Conservation (phyloP, 257 asterid species). For the Pogostemon cablin region DNA sequence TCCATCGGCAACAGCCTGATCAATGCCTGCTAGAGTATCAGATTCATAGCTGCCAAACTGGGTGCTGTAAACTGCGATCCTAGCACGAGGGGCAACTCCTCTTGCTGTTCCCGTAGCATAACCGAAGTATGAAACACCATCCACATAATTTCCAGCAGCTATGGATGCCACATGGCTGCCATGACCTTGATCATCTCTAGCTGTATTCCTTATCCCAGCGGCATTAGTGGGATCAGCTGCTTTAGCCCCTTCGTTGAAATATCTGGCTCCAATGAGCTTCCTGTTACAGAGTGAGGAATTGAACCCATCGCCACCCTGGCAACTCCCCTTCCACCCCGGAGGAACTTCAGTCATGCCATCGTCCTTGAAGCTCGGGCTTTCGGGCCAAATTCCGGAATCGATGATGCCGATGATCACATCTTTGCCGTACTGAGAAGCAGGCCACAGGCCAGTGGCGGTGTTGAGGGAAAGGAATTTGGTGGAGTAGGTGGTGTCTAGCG, state of each 20-base stretch:
- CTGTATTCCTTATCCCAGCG: background rate
- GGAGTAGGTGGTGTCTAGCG: no score
- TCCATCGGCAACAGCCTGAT: slow-evolving; percentile 46
- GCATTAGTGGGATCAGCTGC: background rate
- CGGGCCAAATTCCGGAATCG: slow-evolving; percentile 51
- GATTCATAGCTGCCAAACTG: background rate
- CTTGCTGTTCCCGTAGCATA: no score
- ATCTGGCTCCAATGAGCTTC: background rate
- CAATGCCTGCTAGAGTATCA: slow-evolving; percentile 39
- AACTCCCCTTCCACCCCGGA: slow-evolving; percentile 37
- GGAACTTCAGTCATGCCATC: slow-evolving; percentile 42
- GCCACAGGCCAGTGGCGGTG: slow-evolving; percentile 42
- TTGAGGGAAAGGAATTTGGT: slow-evolving; percentile 32
- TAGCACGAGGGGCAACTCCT: no score
- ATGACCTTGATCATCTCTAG: slow-evolving; percentile 6
- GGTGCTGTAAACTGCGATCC: no score
- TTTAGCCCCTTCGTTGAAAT: slow-evolving; percentile 31
- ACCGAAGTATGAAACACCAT: no score
- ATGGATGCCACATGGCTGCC: background rate
- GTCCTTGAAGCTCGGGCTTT: slow-evolving; percentile 46
- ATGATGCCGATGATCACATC: slow-evolving; percentile 45
- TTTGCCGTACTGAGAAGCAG: slow-evolving; percentile 40
- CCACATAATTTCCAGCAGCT: no score
- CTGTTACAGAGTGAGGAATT: slow-evolving; percentile 29
- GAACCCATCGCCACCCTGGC: slow-evolving; percentile 26